These are phyloP conservation scores for Kwoniella pini DNA, from an alignment of 768 basidiomycete genomes.

Conservation along the genomic window DNA sequence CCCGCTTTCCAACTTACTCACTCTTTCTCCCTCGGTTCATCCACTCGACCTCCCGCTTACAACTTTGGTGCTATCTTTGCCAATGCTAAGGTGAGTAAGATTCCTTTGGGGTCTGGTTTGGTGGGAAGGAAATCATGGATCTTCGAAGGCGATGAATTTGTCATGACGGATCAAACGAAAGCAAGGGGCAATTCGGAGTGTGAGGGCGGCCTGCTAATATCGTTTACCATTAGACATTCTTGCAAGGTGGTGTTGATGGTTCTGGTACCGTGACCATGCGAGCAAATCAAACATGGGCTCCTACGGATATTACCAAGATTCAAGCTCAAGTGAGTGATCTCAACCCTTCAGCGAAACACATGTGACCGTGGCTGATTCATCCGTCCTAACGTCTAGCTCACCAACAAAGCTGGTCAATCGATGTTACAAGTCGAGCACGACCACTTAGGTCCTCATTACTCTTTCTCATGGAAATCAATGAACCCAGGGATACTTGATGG, in stretches of 20 bases:
- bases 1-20: conserved; percentile 99
- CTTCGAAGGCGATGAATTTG: not conserved
- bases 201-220: conserved; percentile 7
- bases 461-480: conserved; percentile 78
- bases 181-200: too few relatives aligned
- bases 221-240: conserved; percentile 64
- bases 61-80: conserved; percentile 93
- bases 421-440: conserved; percentile 96
- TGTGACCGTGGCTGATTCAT: too few relatives aligned
- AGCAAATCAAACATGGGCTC: conserved; percentile 84
- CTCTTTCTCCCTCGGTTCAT: conserved; percentile 86
- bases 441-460: conserved; percentile 82
- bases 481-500: conserved; percentile 86
- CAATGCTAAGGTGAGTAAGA: conserved; percentile 66
- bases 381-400: conserved; percentile 61
- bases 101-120: not conserved
- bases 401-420: conserved; percentile 73
- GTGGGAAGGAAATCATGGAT: not conserved
- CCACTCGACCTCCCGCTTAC: conserved; percentile 78
- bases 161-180: too few relatives aligned
- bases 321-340: conserved; percentile 78
- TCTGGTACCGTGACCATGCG: conserved; percentile 87
- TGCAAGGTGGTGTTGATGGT: conserved; percentile 92
- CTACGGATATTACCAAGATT: conserved; percentile 74
- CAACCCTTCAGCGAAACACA: not conserved